phyloP scores from a whole-genome alignment of 306 rosid species.

The Fragaria vesca region DNA sequence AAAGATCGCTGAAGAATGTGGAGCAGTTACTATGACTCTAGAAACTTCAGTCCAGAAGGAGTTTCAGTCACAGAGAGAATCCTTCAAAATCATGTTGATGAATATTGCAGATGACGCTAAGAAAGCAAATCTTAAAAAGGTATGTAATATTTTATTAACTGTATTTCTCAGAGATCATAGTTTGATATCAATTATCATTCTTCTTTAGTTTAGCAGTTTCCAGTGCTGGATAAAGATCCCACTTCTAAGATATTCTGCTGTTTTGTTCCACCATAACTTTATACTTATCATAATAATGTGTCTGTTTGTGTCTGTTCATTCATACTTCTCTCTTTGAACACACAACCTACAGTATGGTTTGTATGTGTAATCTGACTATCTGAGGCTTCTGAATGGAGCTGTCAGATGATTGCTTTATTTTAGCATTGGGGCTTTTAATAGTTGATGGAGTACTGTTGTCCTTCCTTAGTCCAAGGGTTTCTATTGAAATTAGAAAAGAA shows the following conservation, averaged over 20 bases:
- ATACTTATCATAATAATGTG: background rate
- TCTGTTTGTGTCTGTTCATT: background rate
- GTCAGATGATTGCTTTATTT: background rate
- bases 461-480: background rate
- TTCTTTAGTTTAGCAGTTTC: constrained; percentile 1
- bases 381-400: constrained; percentile 1
- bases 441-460: background rate
- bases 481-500: background rate
- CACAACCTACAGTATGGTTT: background rate
- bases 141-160: constrained; percentile 22
- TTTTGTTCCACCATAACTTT: background rate
- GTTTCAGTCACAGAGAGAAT: constrained; percentile 34
- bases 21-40: constrained; percentile 21
- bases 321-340: background rate
- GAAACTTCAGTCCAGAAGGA: constrained; percentile 42
- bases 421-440: constrained; percentile 5
- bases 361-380: background rate
- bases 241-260: background rate
- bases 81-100: constrained; percentile 79
- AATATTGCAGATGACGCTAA: constrained; percentile 75
- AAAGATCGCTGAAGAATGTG: constrained; percentile 34
- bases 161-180: background rate
- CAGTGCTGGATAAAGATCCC: background rate
- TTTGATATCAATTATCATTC: background rate
- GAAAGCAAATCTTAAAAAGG: constrained; percentile 68